Evolutionary conservation across 2,329 filamentous ascomycete species (phyloP).

Genomic region (Achaetomium macrosporum): DNA sequence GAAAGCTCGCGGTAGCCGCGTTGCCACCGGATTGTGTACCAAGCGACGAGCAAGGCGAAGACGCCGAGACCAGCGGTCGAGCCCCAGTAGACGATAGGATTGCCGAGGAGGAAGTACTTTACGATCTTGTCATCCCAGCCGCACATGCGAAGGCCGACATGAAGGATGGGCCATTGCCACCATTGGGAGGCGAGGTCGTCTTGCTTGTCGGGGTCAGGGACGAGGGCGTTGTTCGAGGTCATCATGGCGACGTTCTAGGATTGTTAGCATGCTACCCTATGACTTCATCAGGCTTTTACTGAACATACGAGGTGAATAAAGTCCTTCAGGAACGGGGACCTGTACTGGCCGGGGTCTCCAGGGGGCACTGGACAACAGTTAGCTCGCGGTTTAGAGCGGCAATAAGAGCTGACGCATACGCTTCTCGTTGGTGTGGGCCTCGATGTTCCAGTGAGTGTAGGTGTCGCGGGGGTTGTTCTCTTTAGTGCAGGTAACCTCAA

Average conservation of each 20-base stretch:
- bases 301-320: conserved; percentile 65
- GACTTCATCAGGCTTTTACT: neutral
- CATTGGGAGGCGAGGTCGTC: conserved; percentile 93
- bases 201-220: conserved; percentile 97
- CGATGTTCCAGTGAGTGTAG: conserved; percentile 98
- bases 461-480: conserved; percentile 86
- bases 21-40: conserved; percentile 94
- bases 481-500: conserved; percentile 93
- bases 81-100: conserved; percentile 94
- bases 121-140: conserved; percentile 92
- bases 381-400: conserved; percentile 23
- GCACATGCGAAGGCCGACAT: conserved; percentile 97
- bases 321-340: conserved; percentile 94
- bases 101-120: conserved; percentile 98
- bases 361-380: conserved; percentile 61
- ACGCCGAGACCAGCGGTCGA: conserved; percentile 73
- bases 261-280: conserved; percentile 1
- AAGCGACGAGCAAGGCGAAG: conserved; percentile 66
- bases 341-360: conserved; percentile 85
- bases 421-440: conserved; percentile 89
- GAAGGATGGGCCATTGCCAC: conserved; percentile 97
- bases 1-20: conserved; percentile 83
- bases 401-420: conserved; percentile 46
- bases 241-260: conserved; percentile 89
- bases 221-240: conserved; percentile 98